phyloP scores from a whole-genome alignment of 2,329 filamentous ascomycete genomes.

The Aspergillus bombycis region DNA sequence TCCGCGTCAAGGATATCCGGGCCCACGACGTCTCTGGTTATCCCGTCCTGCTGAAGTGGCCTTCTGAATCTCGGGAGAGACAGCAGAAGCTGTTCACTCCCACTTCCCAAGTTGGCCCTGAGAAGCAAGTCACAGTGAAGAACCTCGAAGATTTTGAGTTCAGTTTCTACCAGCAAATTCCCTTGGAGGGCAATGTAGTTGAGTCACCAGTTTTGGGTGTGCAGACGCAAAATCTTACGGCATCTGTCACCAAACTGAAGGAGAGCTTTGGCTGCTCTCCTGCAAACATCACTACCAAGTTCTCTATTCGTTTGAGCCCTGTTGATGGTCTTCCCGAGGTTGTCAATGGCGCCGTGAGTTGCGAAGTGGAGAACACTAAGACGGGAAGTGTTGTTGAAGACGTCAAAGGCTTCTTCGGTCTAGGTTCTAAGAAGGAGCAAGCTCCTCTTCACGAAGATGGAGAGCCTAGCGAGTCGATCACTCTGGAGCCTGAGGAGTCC shows the following conservation, averaged over 20 bases:
- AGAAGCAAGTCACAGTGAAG: constrained; percentile 83
- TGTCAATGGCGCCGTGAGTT: constrained; percentile 75
- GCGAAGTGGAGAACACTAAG: constrained; percentile 74
- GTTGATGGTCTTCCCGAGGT: constrained; percentile 81
- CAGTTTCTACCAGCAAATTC: constrained; percentile 75
- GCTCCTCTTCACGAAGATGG: constrained; percentile 66
- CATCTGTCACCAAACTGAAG: constrained; percentile 75
- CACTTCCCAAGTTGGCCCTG: constrained; percentile 72
- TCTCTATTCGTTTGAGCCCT: constrained; percentile 71
- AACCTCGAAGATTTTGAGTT: constrained; percentile 81
- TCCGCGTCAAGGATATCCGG: constrained; percentile 96
- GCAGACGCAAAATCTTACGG: constrained; percentile 82
- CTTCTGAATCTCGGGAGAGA: constrained; percentile 68
- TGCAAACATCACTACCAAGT: constrained; percentile 77
- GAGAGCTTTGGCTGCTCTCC: constrained; percentile 77
- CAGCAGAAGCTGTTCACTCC: constrained; percentile 83
- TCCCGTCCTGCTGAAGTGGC: constrained; percentile 75
- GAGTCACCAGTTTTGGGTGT: constrained; percentile 69
- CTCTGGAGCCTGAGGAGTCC: constrained; percentile 48
- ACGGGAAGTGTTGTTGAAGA: constrained; percentile 87
- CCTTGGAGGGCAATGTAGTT: constrained; percentile 41
- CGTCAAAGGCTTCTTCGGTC: constrained; percentile 94
- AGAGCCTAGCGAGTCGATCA: constrained; percentile 52
- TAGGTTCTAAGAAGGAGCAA: constrained; percentile 89
- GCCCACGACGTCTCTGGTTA: constrained; percentile 77